Percentiles rank a stretch among this genome's conserved stretches.
phyloP scores from a whole-genome alignment of 139 green algal species.

The Spirogloea muscicola region DNA sequence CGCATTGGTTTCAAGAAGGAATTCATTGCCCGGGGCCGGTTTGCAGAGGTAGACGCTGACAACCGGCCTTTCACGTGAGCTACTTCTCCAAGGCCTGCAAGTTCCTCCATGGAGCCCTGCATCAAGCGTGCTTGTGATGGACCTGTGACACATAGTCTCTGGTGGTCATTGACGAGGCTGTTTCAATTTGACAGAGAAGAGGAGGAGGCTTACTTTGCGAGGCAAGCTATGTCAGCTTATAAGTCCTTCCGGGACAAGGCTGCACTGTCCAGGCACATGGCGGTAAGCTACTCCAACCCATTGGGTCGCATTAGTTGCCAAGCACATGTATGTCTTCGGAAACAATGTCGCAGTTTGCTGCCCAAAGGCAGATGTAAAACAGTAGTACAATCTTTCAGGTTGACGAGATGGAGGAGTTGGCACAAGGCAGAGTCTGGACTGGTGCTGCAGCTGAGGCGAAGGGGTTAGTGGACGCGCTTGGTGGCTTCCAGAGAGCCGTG shows the following conservation, averaged over 20 bases:
- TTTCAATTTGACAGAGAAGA: slow-evolving; percentile 45
- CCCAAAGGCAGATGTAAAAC: not conserved
- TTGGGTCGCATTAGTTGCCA: not conserved
- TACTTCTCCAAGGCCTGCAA: not conserved
- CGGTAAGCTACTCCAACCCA: slow-evolving; percentile 1
- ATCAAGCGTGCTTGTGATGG: not conserved
- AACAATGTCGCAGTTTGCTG: not conserved
- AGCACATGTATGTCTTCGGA: not conserved
- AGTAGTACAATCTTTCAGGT: slow-evolving; percentile 24
- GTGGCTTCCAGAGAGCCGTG: slow-evolving; percentile 69
- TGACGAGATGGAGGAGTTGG: slow-evolving; percentile 60
- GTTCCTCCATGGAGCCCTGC: not conserved
- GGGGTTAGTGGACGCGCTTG: slow-evolving; percentile 81
- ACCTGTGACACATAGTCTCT: not conserved
- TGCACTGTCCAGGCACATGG: slow-evolving; percentile 57
- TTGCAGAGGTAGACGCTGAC: slow-evolving; percentile 73
- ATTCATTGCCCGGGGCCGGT: slow-evolving; percentile 66
- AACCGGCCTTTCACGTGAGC: slow-evolving; percentile 69
- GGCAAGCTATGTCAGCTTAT: slow-evolving; percentile 73
- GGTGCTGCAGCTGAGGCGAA: slow-evolving; percentile 60
- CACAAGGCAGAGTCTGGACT: slow-evolving; percentile 87
- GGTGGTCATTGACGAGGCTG: not conserved
- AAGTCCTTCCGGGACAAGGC: slow-evolving; percentile 81
- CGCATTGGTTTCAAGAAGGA: slow-evolving; percentile 69
- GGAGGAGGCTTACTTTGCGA: slow-evolving; percentile 75